These are phyloP conservation scores for Cryptosporidium sp. DNA, from an alignment of 169 alveolate genomes.

Conservation along the genomic window DNA sequence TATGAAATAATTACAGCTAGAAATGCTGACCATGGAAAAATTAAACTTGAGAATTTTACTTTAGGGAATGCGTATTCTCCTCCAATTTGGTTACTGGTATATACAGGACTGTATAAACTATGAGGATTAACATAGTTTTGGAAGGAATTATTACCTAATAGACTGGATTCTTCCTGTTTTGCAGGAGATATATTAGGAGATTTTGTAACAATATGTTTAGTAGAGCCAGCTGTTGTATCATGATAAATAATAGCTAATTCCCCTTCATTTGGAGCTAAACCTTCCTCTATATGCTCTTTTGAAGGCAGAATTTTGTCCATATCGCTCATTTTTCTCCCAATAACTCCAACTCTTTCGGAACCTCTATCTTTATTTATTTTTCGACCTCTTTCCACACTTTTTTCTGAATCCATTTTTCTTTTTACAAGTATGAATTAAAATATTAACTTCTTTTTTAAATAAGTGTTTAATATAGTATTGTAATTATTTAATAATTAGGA, in stretches of 20 bases:
- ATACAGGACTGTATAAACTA: constrained; percentile 55
- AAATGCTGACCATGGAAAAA: constrained; percentile 72
- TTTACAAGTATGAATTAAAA: not conserved
- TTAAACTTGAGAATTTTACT: constrained; percentile 49
- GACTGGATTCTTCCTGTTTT: constrained; percentile 54
- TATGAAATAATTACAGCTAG: constrained; percentile 53
- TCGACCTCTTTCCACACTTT: constrained; percentile 46
- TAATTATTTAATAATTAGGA: too few species aligned
- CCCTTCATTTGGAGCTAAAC: constrained; percentile 57
- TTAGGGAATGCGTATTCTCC: constrained; percentile 73
- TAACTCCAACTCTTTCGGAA: constrained; percentile 46
- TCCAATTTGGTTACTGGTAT: constrained; percentile 42
- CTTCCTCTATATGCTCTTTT: constrained; percentile 36
- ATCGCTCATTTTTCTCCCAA: constrained; percentile 54
- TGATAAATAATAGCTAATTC: constrained; percentile 63
- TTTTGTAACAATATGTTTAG: constrained; percentile 36
- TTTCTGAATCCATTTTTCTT: constrained; percentile 49
- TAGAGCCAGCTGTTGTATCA: constrained; percentile 49
- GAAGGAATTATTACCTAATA: constrained; percentile 5
- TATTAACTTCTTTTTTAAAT: not conserved
- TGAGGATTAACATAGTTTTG: constrained; percentile 14
- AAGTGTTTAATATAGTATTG: not conserved
- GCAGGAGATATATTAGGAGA: constrained; percentile 47
- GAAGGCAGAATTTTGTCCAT: constrained; percentile 54
- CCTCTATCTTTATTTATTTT: constrained; percentile 21